Base-by-base conservation (phyloP, 1,139 yeast genomes). In the Pichia sp. region DNA sequence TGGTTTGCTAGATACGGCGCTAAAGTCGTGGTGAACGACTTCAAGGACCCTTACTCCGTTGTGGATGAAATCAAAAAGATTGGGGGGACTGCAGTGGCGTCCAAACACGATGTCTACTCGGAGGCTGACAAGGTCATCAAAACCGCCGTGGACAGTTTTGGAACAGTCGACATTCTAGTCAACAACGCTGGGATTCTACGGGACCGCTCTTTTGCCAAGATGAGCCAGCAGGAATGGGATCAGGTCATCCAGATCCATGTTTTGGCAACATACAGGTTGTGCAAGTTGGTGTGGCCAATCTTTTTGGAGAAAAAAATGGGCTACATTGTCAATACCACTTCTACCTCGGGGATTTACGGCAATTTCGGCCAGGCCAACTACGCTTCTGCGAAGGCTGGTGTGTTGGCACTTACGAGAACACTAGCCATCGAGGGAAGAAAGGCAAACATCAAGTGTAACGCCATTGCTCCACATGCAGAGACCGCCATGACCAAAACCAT, bases 311-410 rank as follows among this genome's bases (percentile, higher is more conserved):
- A 91, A 73, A 83, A 84, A 66, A 79, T 79, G 58, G 98, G 98
- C 66, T 80, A 85, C 64, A 85, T 93, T 59, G 80, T 93, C 64
- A 93, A 93, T 73, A 88, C 96, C 51, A 79, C 97, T 43, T 90
- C 97, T 29, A 93, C 98, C 31, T 91, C 97, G 14, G 98, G 98
- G 66, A 90, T 93, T 64, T 93, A 93, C 71, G 98, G 98, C 64
- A 90, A 88, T 76, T 93, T 93, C 73, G 99, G 99, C 53, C 99
- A 93, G 75, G 88, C 97, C 58, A 93, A 93, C 76, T 93, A 93
- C 71, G 84, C 97, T 40, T 83, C 97, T 50, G 97, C 98, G 52
- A 93, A 93, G 76, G 83, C 88, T 57, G 98, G 92, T 36, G 84
- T 93, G 60, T 73, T 91, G 53, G 97, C 97, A 40, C 81, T 93